phyloP scores from a whole-genome alignment of 306 rosid genomes.

The Calophaca sinica region DNA sequence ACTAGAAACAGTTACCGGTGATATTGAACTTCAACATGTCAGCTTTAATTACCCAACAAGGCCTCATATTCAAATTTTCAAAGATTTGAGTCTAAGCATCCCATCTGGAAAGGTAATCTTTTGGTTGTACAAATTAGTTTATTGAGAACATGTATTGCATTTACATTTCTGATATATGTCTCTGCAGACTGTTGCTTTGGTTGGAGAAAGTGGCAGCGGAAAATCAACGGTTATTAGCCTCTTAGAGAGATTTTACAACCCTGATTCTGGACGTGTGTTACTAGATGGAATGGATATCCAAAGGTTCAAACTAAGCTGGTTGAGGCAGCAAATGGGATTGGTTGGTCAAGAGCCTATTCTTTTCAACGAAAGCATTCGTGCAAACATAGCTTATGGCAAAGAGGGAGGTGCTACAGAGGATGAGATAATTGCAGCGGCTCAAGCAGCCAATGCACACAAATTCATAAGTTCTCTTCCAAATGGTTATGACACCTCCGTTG shows the following conservation, averaged over 20 bases:
- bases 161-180: neutral
- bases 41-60: slow-evolving; percentile 78
- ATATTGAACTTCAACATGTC: slow-evolving; percentile 67
- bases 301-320: slow-evolving; percentile 67
- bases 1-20: slow-evolving; percentile 51
- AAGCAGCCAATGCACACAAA: slow-evolving; percentile 74
- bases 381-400: slow-evolving; percentile 84
- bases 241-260: slow-evolving; percentile 81
- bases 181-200: slow-evolving; percentile 82
- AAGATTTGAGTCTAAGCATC: slow-evolving; percentile 63
- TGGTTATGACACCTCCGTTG: slow-evolving; percentile 77
- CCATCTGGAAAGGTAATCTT: slow-evolving; percentile 81
- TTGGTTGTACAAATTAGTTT: neutral
- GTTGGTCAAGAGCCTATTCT: slow-evolving; percentile 94
- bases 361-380: slow-evolving; percentile 78
- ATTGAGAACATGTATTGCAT: neutral
- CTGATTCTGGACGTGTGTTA: slow-evolving; percentile 63
- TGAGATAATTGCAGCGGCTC: slow-evolving; percentile 76
- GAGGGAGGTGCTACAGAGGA: slow-evolving; percentile 63
- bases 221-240: slow-evolving; percentile 84
- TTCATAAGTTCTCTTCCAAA: slow-evolving; percentile 73
- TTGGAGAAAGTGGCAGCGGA: slow-evolving; percentile 96
- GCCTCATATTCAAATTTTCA: slow-evolving; percentile 76
- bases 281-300: slow-evolving; percentile 68
- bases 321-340: slow-evolving; percentile 88